Base-by-base conservation (phyloP, 139 green algal species). In the Limnomonas spitsbergensis region DNA sequence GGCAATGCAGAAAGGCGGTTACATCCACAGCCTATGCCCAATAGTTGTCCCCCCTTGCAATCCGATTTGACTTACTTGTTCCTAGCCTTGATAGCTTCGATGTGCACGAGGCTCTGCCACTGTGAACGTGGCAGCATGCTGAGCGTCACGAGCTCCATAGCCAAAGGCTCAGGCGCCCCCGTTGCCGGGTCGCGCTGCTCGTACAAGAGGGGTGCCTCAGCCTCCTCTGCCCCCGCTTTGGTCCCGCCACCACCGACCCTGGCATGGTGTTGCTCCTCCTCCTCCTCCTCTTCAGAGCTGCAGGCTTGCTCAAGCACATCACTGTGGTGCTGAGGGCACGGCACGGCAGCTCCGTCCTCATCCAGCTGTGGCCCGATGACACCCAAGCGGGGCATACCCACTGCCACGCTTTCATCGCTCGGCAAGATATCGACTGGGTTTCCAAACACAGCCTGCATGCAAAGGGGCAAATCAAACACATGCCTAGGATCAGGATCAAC, bases 1-100 rank as follows among this genome's bases (percentile, higher is more conserved):
- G n/a, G n/a, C n/a, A n/a, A n/a, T n/a, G n/a, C n/a, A n/a, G n/a
- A n/a, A n/a, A n/a, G n/a, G n/a, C n/a, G n/a, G n/a, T n/a, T n/a
- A n/a, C n/a, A n/a, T n/a, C n/a, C n/a, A n/a, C n/a, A n/a, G n/a
- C n/a, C n/a, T n/a, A n/a, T n/a, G n/a, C n/a, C n/a, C n/a, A n/a
- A n/a, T n/a, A n/a, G n/a, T n/a, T n/a, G n/a, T n/a, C n/a, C n/a
- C n/a, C n/a, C n/a, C n/a, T n/a, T n/a, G n/a, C n/a, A n/a, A n/a
- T n/a, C n/a, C n/a, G n/a, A n/a, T n/a, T n/a, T n/a, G n/a, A n/a
- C 77, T 77, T 67, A 81, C 78, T 97, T 98, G 86, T 95, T 98
- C 52, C 95, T 85, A 36, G 88, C 90, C 84, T 97, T 96, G 85
- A 99, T 98, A 40, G 78, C 75, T 69, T 98, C 94, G 39, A 98